Evolutionary conservation across 2,329 filamentous ascomycete genomes (phyloP).

Genomic region (Leptoxyphium fumago): DNA sequence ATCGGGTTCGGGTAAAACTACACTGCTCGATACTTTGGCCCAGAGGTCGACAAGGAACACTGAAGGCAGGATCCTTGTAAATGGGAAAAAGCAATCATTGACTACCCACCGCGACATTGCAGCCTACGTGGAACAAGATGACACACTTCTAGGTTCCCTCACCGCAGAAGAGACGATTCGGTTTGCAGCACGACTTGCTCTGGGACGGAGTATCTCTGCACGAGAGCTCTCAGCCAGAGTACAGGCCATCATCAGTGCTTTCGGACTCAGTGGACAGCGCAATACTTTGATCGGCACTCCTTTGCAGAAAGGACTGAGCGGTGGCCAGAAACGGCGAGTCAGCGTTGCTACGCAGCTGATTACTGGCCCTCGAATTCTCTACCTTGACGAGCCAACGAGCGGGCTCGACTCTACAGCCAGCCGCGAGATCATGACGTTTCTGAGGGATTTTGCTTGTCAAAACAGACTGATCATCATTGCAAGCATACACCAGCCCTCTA

Average conservation of each 20-base stretch:
- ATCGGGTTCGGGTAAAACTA: slow-evolving; percentile 57
- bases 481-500: slow-evolving; percentile 71
- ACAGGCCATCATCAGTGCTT: slow-evolving; percentile 42
- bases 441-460: slow-evolving; percentile 45
- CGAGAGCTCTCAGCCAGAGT: neutral
- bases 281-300: slow-evolving; percentile 63
- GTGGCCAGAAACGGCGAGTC: slow-evolving; percentile 66
- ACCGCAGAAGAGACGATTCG: slow-evolving; percentile 63
- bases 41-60: slow-evolving; percentile 37
- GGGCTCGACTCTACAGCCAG: slow-evolving; percentile 65
- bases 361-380: slow-evolving; percentile 61
- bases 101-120: slow-evolving; percentile 37
- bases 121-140: slow-evolving; percentile 73
- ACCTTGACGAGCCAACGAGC: slow-evolving; percentile 69
- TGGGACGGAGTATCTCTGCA: slow-evolving; percentile 21
- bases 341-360: slow-evolving; percentile 68
- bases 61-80: slow-evolving; percentile 40
- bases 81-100: slow-evolving; percentile 30
- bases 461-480: slow-evolving; percentile 34
- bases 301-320: slow-evolving; percentile 64
- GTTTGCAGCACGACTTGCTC: slow-evolving; percentile 55
- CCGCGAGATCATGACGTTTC: slow-evolving; percentile 57
- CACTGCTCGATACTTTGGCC: slow-evolving; percentile 63
- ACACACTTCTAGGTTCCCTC: slow-evolving; percentile 62
- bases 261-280: slow-evolving; percentile 54